These are phyloP conservation scores for Solanum microdontum DNA, from an alignment of 257 asterid genomes.

Conservation along the genomic window DNA sequence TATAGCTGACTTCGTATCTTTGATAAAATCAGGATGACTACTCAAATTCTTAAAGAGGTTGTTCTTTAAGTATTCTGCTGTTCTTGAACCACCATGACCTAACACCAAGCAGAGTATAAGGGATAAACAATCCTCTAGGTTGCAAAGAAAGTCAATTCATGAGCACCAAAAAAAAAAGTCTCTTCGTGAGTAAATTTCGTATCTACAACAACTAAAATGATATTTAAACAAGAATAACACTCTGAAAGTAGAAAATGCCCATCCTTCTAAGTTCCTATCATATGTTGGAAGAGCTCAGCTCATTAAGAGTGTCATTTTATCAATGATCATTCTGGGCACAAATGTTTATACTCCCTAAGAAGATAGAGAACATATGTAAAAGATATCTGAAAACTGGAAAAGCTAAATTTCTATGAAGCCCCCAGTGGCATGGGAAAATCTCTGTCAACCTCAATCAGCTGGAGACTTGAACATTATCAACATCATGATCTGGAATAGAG, in stretches of 20 bases:
- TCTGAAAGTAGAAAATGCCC: background rate
- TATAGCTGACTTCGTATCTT: constrained; percentile 60
- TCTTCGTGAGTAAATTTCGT: background rate
- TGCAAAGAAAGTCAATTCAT: background rate
- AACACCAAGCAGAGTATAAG: constrained; percentile 1
- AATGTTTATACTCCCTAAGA: background rate
- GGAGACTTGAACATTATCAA: background rate
- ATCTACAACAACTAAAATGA: background rate
- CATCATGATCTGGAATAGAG: background rate
- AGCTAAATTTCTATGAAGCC: background rate
- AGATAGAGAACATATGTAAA: background rate
- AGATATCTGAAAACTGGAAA: background rate
- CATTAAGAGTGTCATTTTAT: background rate
- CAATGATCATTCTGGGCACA: background rate
- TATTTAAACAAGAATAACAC: background rate
- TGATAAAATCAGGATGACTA: constrained; percentile 59
- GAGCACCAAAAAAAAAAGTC: background rate
- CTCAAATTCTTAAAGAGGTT: constrained; percentile 59
- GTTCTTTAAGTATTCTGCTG: constrained; percentile 69
- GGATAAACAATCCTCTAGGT: background rate
- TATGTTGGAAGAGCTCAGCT: background rate
- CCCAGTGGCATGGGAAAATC: background rate
- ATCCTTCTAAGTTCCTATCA: background rate
- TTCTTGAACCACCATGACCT: constrained; percentile 82
- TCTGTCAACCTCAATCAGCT: background rate